Percentiles rank a stretch among this genome's conserved stretches.
phyloP scores from a whole-genome alignment of 2,329 filamentous ascomycete species.

The Penicillium sp. region DNA sequence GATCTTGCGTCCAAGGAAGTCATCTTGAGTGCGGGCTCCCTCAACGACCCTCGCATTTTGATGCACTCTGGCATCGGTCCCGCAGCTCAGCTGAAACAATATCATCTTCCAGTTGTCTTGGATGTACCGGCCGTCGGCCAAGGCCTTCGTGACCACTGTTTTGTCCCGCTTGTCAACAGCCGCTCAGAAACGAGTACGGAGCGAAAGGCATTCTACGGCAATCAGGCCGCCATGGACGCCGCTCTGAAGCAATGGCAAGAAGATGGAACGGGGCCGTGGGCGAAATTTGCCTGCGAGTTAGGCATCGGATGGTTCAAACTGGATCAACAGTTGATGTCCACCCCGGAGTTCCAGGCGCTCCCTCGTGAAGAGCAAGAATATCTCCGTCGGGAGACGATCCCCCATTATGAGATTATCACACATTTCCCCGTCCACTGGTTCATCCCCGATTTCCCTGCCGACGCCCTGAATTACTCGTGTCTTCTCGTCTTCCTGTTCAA shows the following conservation, averaged over 20 bases:
- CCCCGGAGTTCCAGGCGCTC: conserved; percentile 48
- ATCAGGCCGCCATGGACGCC: conserved; percentile 11
- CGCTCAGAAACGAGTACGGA: conserved; percentile 39
- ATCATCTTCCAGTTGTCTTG: conserved; percentile 38
- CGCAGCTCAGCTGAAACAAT: conserved; percentile 34
- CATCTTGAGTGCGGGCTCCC: conserved; percentile 35
- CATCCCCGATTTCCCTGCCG: conserved; percentile 21
- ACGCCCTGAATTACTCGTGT: conserved; percentile 41
- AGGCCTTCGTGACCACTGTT: conserved; percentile 42
- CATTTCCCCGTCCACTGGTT: conserved; percentile 44
- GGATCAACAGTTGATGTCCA: conserved; percentile 33
- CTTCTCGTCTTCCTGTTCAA: conserved; percentile 49
- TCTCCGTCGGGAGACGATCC: conserved; percentile 48
- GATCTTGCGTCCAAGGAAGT: conserved; percentile 35
- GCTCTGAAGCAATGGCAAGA: conserved; percentile 40
- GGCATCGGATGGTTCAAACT: conserved; percentile 40
- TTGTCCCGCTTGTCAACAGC: conserved; percentile 29
- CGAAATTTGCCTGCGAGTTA: conserved; percentile 27
- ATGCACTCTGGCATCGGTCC: conserved; percentile 48
- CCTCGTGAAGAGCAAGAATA: conserved; percentile 41
- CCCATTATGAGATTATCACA: conserved; percentile 52
- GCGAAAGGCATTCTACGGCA: conserved; percentile 40
- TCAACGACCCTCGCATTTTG: conserved; percentile 40
- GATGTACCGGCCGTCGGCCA: conserved; percentile 41
- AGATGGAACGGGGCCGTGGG: conserved; percentile 38